phyloP scores from a whole-genome alignment of 352 stramenopile species.

The Elongisporangium prolatum region DNA sequence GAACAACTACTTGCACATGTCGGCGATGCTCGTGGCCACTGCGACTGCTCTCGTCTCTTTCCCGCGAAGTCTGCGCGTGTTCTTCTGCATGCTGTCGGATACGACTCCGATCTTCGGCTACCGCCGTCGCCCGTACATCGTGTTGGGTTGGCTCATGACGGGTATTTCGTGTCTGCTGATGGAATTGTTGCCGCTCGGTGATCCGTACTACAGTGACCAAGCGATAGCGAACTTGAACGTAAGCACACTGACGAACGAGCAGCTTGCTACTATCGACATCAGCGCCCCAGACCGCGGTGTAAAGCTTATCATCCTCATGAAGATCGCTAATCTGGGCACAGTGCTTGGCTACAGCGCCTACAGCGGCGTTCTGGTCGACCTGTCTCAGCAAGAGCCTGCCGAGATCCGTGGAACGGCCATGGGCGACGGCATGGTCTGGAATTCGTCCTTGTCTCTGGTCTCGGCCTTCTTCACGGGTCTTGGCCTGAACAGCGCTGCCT shows the following conservation, averaged over 20 bases:
- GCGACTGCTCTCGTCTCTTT: conserved; percentile 43
- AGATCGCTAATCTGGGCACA: conserved; percentile 72
- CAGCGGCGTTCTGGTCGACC: conserved; percentile 58
- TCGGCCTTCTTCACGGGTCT: conserved; percentile 42
- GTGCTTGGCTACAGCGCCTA: conserved; percentile 69
- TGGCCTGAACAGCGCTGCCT: conserved; percentile 43
- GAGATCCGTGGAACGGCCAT: conserved; percentile 28
- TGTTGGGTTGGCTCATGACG: conserved; percentile 52
- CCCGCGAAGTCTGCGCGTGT: conserved; percentile 43
- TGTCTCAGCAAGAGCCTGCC: conserved; percentile 45
- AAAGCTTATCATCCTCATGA: conserved; percentile 62
- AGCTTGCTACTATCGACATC: conserved; percentile 34
- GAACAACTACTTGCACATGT: conserved; percentile 65
- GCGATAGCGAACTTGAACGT: conserved; percentile 23
- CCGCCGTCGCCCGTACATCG: conserved; percentile 77
- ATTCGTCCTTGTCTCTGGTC: conserved; percentile 32
- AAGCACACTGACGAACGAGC: conserved; percentile 20
- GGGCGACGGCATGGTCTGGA: conserved; percentile 30
- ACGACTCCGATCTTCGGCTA: conserved; percentile 75
- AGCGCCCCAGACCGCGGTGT: conserved; percentile 34
- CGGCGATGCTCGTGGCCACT: conserved; percentile 39
- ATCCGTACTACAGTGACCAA: conserved; percentile 40
- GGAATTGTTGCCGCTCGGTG: conserved; percentile 35
- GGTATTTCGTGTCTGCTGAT: conserved; percentile 37
- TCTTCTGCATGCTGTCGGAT: conserved; percentile 75